phyloP scores from a whole-genome alignment of 495 filamentous ascomycete species.

The Penicillium bovifimosum region DNA sequence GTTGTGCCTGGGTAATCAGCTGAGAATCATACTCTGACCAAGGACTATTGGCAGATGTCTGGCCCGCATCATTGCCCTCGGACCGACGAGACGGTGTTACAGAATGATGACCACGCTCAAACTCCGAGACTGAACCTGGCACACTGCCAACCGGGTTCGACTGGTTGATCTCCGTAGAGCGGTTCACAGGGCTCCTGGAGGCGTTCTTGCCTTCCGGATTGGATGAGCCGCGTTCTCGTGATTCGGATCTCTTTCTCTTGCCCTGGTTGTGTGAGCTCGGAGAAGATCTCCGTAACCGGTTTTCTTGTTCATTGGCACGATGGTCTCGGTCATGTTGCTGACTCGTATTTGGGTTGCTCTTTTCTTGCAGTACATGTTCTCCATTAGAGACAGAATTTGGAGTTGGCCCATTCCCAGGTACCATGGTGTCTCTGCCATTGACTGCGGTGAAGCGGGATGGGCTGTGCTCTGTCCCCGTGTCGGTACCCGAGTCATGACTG shows the following conservation, averaged over 20 bases:
- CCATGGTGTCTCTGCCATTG: constrained; percentile 39
- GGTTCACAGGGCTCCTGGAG: constrained; percentile 18
- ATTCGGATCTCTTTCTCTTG: constrained; percentile 43
- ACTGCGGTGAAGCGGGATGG: constrained; percentile 51
- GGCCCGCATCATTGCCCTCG: constrained; percentile 29
- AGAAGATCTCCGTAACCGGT: constrained; percentile 24
- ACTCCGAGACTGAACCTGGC: constrained; percentile 19
- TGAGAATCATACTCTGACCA: constrained; percentile 43
- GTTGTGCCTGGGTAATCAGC: constrained; percentile 38
- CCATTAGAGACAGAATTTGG: neutral
- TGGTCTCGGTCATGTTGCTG: constrained; percentile 1
- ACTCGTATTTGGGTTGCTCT: constrained; percentile 1
- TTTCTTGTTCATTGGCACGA: constrained; percentile 18
- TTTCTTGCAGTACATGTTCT: neutral
- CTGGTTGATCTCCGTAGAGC: constrained; percentile 5
- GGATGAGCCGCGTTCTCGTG: constrained; percentile 25
- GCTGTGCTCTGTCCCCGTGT: constrained; percentile 41
- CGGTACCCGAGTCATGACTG: constrained; percentile 31
- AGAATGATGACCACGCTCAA: constrained; percentile 25
- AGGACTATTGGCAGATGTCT: constrained; percentile 27
- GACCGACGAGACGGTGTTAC: constrained; percentile 22
- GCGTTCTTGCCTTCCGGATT: constrained; percentile 3
- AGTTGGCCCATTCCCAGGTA: constrained; percentile 6
- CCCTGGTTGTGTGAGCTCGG: constrained; percentile 25
- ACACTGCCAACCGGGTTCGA: constrained; percentile 16